Conservation (phyloP, 306 rosid species). For the Lathyrus oleraceus region DNA sequence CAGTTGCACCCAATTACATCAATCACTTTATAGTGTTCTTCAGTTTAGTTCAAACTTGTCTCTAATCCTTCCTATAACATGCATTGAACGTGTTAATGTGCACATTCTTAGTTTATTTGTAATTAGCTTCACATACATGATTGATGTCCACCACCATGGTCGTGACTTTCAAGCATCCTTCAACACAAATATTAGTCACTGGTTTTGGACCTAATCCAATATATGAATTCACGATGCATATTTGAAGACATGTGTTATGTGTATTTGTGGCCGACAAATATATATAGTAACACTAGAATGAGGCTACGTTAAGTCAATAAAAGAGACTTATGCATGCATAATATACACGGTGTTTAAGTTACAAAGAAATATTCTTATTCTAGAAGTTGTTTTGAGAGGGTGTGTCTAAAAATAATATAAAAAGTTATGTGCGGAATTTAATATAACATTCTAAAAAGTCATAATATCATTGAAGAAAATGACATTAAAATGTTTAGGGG, state of each 20-base stretch:
- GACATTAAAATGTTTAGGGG: not conserved
- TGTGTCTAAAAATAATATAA: not conserved
- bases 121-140: not conserved
- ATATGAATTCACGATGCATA: conserved; percentile 19
- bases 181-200: not conserved
- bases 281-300: not conserved
- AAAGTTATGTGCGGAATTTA: not conserved
- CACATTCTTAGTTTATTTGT: no score
- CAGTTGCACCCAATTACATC: no score
- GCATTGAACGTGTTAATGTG: no score
- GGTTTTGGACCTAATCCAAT: conserved; percentile 44
- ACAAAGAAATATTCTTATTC: not conserved
- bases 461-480: not conserved
- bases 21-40: no score
- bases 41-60: no score
- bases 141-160: conserved; percentile 38
- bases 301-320: not conserved
- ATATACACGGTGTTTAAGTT: not conserved
- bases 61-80: no score
- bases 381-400: not conserved
- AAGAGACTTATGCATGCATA: not conserved
- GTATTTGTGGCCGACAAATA: conserved; percentile 8
- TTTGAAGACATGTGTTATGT: conserved; percentile 2
- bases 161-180: conserved; percentile 25
- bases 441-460: not conserved